A percentile compares a stretch with the other conserved stretches of the same genome.
phyloP scores from a whole-genome alignment of 1,284 basidiomycete species.

The Naganishia albida region DNA sequence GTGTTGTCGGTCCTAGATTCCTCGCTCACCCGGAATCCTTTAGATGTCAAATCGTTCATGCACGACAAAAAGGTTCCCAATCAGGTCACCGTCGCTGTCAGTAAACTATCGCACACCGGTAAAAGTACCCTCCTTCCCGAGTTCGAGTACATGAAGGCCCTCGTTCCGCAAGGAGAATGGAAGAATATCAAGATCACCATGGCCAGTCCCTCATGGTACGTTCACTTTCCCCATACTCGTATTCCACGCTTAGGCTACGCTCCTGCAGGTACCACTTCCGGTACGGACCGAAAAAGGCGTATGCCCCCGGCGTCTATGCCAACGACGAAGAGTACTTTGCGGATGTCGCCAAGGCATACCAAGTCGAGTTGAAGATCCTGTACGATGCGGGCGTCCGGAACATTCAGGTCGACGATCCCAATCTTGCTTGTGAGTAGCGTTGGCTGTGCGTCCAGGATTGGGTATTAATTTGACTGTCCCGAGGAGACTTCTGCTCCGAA shows the following conservation, averaged over 20 bases:
- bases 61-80: slow-evolving; percentile 40
- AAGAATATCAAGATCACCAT: slow-evolving; percentile 69
- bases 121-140: slow-evolving; percentile 47
- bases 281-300: slow-evolving; percentile 39
- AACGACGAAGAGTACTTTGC: slow-evolving; percentile 34
- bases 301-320: slow-evolving; percentile 40
- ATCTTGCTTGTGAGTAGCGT: slow-evolving; percentile 44
- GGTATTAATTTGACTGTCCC: too few relatives aligned
- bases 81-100: slow-evolving; percentile 40
- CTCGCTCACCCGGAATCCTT: too few relatives aligned
- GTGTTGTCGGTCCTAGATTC: not conserved
- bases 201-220: slow-evolving; percentile 67
- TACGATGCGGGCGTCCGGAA: slow-evolving; percentile 62
- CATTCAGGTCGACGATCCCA: slow-evolving; percentile 34
- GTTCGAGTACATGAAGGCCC: slow-evolving; percentile 45
- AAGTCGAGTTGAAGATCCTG: slow-evolving; percentile 68
- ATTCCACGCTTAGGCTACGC: not conserved
- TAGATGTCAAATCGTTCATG: slow-evolving; percentile 33
- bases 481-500: slow-evolving; percentile 42
- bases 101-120: slow-evolving; percentile 45
- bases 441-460: slow-evolving; percentile 56
- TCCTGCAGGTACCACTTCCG: slow-evolving; percentile 47
- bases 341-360: slow-evolving; percentile 59
- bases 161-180: slow-evolving; percentile 38
- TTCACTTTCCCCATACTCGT: too few relatives aligned